Conservation (phyloP, 805 yeast species). For the Kodamaea restingae region DNA sequence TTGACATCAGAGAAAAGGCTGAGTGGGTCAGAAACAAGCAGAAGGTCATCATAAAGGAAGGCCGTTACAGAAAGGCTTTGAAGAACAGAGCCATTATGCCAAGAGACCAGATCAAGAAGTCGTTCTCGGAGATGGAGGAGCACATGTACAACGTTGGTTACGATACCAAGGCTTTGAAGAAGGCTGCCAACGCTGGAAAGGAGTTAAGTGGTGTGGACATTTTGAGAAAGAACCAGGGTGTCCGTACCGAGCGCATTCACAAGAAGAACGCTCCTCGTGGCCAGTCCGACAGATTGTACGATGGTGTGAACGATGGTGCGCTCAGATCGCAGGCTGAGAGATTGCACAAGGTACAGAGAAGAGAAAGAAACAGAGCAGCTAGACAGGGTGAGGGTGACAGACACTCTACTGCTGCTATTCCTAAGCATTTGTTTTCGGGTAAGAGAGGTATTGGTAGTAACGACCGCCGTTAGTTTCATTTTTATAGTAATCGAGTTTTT, state of each 20-base stretch:
- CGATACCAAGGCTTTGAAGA: slow-evolving; percentile 62
- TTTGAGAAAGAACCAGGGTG: slow-evolving; percentile 53
- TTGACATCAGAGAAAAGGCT: slow-evolving; percentile 74
- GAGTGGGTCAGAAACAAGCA: slow-evolving; percentile 94
- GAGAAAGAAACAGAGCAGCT: slow-evolving; percentile 88
- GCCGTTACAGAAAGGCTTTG: slow-evolving; percentile 79
- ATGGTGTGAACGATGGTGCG: slow-evolving; percentile 81
- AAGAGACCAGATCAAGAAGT: slow-evolving; percentile 76
- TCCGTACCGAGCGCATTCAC: slow-evolving; percentile 37
- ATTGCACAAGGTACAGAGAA: slow-evolving; percentile 83
- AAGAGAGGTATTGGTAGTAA: slow-evolving; percentile 94
- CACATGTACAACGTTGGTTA: slow-evolving; percentile 90
- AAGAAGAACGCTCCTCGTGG: slow-evolving; percentile 45
- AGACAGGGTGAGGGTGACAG: slow-evolving; percentile 96
- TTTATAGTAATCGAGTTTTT: background rate
- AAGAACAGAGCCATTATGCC: slow-evolving; percentile 88
- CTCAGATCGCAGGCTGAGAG: slow-evolving; percentile 81
- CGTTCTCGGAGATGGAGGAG: slow-evolving; percentile 74
- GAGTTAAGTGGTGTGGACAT: slow-evolving; percentile 74
- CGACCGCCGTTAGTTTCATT: slow-evolving; percentile 64
- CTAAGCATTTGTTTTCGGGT: slow-evolving; percentile 94
- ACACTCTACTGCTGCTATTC: slow-evolving; percentile 76
- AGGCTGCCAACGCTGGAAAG: slow-evolving; percentile 36
- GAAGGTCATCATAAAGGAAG: slow-evolving; percentile 86
- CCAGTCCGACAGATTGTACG: slow-evolving; percentile 79